Evolutionary conservation across 2,329 filamentous ascomycete genomes (phyloP), one percentile per base, ranked within the genome.

Genomic region (Penicillium sp.): DNA sequence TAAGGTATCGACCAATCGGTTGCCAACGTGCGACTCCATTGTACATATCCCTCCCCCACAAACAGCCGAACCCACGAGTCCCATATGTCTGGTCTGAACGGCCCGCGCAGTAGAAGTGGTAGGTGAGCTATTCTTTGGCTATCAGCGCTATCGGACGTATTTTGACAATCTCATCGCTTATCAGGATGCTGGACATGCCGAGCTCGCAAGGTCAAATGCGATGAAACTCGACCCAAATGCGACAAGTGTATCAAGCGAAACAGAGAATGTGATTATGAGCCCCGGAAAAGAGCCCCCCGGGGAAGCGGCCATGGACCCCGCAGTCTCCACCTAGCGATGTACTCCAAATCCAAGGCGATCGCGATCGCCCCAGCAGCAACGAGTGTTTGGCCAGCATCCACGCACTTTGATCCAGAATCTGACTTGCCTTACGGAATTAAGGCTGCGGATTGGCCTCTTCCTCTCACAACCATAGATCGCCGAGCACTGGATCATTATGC

Each of bases 111-210:
- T 37, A 37, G 35, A 37, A 37, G 35, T 37, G 35, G 35, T 37
- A 37, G 14, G 35, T n/a, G 13, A 10, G 14, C 35, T 37, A 8
- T 8, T n/a, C 9, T 37, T 37, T 10, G 5, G 35, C 7, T 19
- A 31, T 37, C 13, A 16, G 14, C 7, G 35, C 16, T 37, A 10
- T 37, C 16, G 35, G 4, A 19, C 16, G 8, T n/a, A 3, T n/a
- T n/a, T n/a, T 37, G n/a, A 37, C 16, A 2, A n/a, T n/a, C 9
- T n/a, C 9, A 1, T 37, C n/a, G 35, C 35, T 37, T 37, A 37
- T 37, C 35, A 37, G 65, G 64, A 11, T 67, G 65, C n/a, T 67
- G 64, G 64, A 66, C 65, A 16, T 67, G 65, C 46, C 64, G 65
- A 35, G 44, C 56, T 16, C 61, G 65, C 29, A 53, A 60, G 39